These are phyloP conservation scores for Asclepias syriaca DNA, from an alignment of 257 asterid species.

Conservation along the genomic window DNA sequence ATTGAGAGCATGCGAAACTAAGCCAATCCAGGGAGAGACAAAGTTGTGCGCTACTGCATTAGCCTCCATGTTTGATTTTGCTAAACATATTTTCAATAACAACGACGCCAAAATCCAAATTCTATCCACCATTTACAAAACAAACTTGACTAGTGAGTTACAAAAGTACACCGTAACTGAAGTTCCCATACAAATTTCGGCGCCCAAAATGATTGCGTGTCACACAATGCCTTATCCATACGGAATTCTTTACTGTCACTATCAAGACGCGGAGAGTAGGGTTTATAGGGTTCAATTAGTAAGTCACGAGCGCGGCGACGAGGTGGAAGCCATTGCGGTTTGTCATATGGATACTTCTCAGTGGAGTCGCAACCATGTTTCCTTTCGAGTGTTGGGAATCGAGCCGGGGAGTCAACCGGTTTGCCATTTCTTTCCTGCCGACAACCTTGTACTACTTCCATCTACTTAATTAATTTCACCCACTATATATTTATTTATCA, in stretches of 20 bases:
- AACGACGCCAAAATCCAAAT: conserved; percentile 9
- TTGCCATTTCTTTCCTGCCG: too few species aligned
- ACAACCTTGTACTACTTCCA: too few species aligned
- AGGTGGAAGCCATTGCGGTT: conserved; percentile 38
- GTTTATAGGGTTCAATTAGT: conserved; percentile 37
- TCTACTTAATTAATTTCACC: too few species aligned
- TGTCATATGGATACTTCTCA: too few species aligned
- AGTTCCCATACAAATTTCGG: conserved; percentile 29
- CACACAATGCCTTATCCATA: conserved; percentile 77
- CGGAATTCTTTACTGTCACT: conserved; percentile 62
- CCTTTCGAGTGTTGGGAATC: too few species aligned
- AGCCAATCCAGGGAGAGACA: conserved; percentile 57
- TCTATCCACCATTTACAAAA: conserved; percentile 43
- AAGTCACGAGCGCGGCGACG: conserved; percentile 40
- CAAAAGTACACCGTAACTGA: conserved; percentile 43
- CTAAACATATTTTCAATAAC: conserved; percentile 31
- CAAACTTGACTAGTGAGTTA: conserved; percentile 20
- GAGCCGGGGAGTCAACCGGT: too few species aligned
- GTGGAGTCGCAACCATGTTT: too few species aligned
- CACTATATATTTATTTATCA: too few species aligned
- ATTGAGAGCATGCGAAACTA: conserved; percentile 48
- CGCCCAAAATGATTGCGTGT: conserved; percentile 53
- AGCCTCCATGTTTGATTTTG: conserved; percentile 59
- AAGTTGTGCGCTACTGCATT: conserved; percentile 66
- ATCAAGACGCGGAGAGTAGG: conserved; percentile 38